These are phyloP conservation scores for Rhodamnia rubescens DNA, from an alignment of 345 rosid genomes.

Conservation along the genomic window DNA sequence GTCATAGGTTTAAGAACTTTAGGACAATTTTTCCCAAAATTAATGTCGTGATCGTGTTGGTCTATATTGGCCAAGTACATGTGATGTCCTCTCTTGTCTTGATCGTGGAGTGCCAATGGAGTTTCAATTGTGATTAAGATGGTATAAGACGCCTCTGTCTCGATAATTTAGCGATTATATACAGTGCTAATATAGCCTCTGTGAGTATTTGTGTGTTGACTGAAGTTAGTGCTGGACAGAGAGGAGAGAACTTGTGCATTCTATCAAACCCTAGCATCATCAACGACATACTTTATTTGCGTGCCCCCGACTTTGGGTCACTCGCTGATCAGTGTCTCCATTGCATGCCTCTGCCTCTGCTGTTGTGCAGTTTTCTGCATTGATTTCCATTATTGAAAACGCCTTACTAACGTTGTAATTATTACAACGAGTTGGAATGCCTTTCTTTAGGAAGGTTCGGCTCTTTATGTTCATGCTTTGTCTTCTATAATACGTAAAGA, in stretches of 20 bases:
- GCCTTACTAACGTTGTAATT: not conserved
- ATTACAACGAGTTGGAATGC: not conserved
- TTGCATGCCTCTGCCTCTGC: not conserved
- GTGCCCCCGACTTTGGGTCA: not conserved
- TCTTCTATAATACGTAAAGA: not conserved
- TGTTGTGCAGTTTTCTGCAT: not conserved
- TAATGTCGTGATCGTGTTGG: not conserved
- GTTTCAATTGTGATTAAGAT: not conserved
- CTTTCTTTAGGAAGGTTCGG: not conserved
- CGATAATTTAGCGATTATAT: not conserved
- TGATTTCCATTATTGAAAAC: not conserved
- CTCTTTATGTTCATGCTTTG: not conserved
- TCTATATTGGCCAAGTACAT: not conserved
- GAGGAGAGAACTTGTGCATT: not conserved
- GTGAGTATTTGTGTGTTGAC: not conserved
- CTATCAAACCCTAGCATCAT: not conserved
- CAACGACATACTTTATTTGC: not conserved
- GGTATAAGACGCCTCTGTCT: not conserved
- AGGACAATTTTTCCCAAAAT: not conserved
- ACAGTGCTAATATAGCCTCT: not conserved
- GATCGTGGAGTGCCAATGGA: not conserved
- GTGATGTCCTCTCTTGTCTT: not conserved
- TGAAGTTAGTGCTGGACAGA: not conserved
- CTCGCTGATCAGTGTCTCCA: not conserved
- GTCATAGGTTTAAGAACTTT: too few relatives aligned